phyloP scores from a whole-genome alignment of 75 land plant species.

The Pinus tabuliformis region DNA sequence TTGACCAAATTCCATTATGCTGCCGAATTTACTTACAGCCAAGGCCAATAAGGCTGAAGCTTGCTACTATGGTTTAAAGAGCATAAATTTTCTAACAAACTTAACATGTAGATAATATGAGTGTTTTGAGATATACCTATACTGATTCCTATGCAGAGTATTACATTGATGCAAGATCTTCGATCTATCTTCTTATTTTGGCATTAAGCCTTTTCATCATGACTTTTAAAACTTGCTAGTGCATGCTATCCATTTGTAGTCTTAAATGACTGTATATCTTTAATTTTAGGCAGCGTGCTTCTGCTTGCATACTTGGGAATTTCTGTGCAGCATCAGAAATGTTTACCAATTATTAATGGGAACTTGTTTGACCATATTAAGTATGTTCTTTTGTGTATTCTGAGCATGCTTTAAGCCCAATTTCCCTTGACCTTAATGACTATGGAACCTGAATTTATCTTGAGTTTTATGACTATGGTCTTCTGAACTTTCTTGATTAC shows the following conservation, averaged over 20 bases:
- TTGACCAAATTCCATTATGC: no score
- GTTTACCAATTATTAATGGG: no score
- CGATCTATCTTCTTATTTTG: background rate
- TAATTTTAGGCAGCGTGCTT: background rate
- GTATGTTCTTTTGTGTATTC: background rate
- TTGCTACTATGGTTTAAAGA: no score
- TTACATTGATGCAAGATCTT: background rate
- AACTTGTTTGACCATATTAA: background rate
- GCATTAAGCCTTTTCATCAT: background rate
- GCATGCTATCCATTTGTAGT: background rate
- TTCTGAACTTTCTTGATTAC: background rate
- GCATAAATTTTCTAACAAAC: background rate
- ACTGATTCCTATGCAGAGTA: background rate
- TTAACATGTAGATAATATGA: background rate
- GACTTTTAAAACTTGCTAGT: background rate
- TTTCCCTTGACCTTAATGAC: background rate
- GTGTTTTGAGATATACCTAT: background rate
- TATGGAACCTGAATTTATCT: no score
- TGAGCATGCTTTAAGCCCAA: background rate
- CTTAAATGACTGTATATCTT: background rate
- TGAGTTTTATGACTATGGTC: background rate
- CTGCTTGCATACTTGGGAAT: constrained; percentile 1
- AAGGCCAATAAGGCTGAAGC: no score
- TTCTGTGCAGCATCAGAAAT: no score
- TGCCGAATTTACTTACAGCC: no score